A percentile compares a stretch with the other conserved stretches of the same genome.
phyloP scores from a whole-genome alignment of 202 grass and related monocot species.

The Schoenoplectus tabernaemontani region DNA sequence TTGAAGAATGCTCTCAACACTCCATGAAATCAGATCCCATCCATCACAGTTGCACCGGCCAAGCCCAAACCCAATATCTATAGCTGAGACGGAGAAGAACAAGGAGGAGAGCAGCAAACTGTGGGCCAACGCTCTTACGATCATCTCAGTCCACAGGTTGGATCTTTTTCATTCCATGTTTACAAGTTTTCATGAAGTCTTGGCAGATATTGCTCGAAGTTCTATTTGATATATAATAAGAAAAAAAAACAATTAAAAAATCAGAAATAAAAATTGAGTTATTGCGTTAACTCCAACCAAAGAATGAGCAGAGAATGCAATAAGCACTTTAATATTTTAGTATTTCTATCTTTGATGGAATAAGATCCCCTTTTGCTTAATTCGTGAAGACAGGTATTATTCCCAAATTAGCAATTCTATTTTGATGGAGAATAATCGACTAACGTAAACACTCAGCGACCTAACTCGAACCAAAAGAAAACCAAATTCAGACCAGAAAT shows the following conservation, averaged over 20 bases:
- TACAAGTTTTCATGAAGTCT: not conserved
- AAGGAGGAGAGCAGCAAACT: constrained; percentile 36
- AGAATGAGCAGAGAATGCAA: not conserved
- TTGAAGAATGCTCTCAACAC: constrained; percentile 52
- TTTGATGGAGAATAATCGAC: constrained; percentile 14
- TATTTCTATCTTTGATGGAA: constrained; percentile 2
- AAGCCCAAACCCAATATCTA: constrained; percentile 39
- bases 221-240: not conserved
- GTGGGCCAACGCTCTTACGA: constrained; percentile 53
- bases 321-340: not conserved
- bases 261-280: not conserved
- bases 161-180: constrained; percentile 21
- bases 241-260: not conserved
- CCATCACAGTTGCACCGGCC: constrained; percentile 53
- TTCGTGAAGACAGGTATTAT: not conserved
- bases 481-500: constrained; percentile 1
- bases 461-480: not conserved
- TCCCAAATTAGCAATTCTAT: constrained; percentile 8
- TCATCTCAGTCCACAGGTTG: constrained; percentile 30
- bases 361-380: constrained; percentile 10
- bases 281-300: not conserved
- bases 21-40: constrained; percentile 39
- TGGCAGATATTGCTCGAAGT: not conserved
- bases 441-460: too few species aligned
- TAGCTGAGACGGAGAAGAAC: constrained; percentile 19